Evolutionary conservation across 179 eudicot species (phyloP), one percentile per base, ranked within the genome.

Genomic region (Beta corolliflora): DNA sequence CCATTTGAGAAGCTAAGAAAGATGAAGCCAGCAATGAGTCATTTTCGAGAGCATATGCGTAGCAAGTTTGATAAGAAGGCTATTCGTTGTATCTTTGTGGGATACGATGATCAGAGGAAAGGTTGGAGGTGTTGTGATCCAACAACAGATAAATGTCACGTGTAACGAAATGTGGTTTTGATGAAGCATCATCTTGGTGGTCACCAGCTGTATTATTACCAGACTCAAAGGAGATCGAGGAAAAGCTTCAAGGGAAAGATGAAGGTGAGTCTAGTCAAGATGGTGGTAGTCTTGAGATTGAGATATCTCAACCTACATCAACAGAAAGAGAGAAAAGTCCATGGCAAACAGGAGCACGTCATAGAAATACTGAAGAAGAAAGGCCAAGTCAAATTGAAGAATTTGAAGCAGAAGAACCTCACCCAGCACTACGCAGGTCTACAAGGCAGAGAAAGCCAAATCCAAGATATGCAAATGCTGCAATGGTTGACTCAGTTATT

Each of bases 111-210:
- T 31, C 65, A 68, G 9, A 67, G 53, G 21, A 78, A 78, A 69
- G 66, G 65, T 53, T 78, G 81, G 58, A 80, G 21, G 13, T 75
- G 83, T 74, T 25, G 59, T 41, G 73, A 81, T 56, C 83, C 68
- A 31, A 75, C 68, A 0, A 81, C 79, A 14, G 16, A 70, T 36
- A 45, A 58, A 5, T 75, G 71, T 16, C 64, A 81, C 55, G 54
- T 54, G 19, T 81, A 58, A 74, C 12, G 74, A 10, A 65, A 75
- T 54, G 59, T 66, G 13, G 78, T 80, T 73, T 73, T 48, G 64
- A 80, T 80, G 72, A 80, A 73, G 82, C 82, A 63, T 73, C 73
- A 46, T 80, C 73, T 80, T 73, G 77, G 78, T 73, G 7, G 4
- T 10, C 63, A 58, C 63, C 4, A 12, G n/a, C 19, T 58, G 1